These are phyloP conservation scores for Didymella sp. DNA, from an alignment of 2,329 filamentous ascomycete genomes.

Conservation along the genomic window DNA sequence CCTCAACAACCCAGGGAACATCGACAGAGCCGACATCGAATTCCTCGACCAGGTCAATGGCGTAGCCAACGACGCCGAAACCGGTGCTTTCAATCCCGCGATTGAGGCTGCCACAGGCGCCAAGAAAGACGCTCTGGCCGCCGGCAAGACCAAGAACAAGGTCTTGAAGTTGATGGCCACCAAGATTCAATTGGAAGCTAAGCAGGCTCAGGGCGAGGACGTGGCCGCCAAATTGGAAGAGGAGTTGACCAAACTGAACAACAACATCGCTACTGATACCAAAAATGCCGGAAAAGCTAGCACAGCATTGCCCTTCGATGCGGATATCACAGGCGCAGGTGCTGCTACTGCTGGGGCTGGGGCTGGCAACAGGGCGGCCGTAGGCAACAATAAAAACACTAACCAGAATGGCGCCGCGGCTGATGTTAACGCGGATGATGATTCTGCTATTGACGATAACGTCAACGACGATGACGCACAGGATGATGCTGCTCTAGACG, in stretches of 20 bases:
- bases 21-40: conserved; percentile 57
- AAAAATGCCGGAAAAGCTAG: conserved; percentile 57
- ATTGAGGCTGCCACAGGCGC: conserved; percentile 57
- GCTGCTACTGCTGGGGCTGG: conserved; percentile 11
- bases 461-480: background rate
- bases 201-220: conserved; percentile 61
- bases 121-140: conserved; percentile 54
- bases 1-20: conserved; percentile 54
- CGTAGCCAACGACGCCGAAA: conserved; percentile 63
- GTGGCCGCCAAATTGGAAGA: conserved; percentile 54
- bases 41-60: conserved; percentile 62
- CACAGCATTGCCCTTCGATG: conserved; percentile 40
- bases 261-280: conserved; percentile 59
- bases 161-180: conserved; percentile 65
- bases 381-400: conserved; percentile 1
- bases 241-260: conserved; percentile 61
- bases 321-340: conserved; percentile 34
- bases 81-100: conserved; percentile 61
- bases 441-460: background rate
- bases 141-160: conserved; percentile 68
- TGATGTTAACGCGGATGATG: background rate
- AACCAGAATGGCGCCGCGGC: conserved; percentile 1
- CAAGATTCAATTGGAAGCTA: conserved; percentile 59
- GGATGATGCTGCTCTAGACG: background rate
- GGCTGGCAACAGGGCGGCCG: conserved; percentile 4